Evolutionary conservation across 768 basidiomycete species (phyloP), one percentile per base, ranked within the genome.

Genomic region (Termitomyces sp.): DNA sequence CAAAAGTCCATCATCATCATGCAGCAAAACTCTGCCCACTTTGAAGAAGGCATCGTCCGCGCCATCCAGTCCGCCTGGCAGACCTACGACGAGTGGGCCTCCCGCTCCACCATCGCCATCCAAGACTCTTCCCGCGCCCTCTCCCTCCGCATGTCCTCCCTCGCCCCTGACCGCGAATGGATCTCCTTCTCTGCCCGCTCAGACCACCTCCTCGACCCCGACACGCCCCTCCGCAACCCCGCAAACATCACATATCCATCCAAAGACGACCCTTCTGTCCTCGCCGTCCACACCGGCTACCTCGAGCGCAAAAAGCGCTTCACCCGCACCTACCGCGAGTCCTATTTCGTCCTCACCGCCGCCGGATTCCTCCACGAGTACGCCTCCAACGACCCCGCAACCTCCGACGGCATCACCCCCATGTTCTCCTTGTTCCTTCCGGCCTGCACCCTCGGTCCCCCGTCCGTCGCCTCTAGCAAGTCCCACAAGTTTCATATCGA

Each of bases 401-500:
- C 72, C 27, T 65, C 72, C 48, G 74, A 73, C 51, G 79, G 82
- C 53, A 72, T 77, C 38, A 71, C 74, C 27, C 96, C 97, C 9
- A 70, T 85, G 7, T 96, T 95, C 73, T 86, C 83, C 9, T 76
- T 98, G 48, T 98, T 98, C 84, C 80, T 98, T 1, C 96, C 97
- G 1, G 84, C 87, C 45, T 98, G 97, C 73, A 98, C 95, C 0
- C 86, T 98, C 40, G 97, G 97, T 32, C 96, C 97, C 1, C 91
- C 96, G 3, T 88, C 89, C 2, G 66, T 83, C 3, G 71, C 82
- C n/a, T 81, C 88, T 4, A 82, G 82, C n/a, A 27, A 7, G 56
- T 85, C 85, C 17, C 90, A 98, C 79, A 98, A 97, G 73, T 99
- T 99, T 82, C 94, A 97, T 73, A 93, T 99, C 65, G 97, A 99